Evolutionary conservation across 495 filamentous ascomycete genomes (phyloP).

Genomic region (Aspergillus asperescens): DNA sequence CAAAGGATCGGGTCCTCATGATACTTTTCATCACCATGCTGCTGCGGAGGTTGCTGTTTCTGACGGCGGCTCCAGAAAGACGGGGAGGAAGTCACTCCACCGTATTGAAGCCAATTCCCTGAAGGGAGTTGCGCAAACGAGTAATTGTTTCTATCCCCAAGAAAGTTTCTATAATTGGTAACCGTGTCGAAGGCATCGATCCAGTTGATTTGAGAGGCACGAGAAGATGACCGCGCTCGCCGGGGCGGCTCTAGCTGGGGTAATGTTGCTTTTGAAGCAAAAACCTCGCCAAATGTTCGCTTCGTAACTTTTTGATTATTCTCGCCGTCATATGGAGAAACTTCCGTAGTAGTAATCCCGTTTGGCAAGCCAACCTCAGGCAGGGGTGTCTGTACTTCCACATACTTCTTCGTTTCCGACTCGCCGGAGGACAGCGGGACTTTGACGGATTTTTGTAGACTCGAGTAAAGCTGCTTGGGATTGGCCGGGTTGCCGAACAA

Average conservation of each 20-base stretch:
- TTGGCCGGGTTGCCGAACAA: constrained; percentile 62
- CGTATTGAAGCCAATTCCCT: constrained; percentile 42
- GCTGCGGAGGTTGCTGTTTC: constrained; percentile 27
- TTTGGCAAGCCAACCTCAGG: constrained; percentile 64
- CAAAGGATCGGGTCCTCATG: constrained; percentile 32
- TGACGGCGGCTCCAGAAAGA: constrained; percentile 40
- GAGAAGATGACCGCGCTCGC: constrained; percentile 25
- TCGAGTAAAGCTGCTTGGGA: constrained; percentile 77
- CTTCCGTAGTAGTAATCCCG: constrained; percentile 64
- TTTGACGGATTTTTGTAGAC: constrained; percentile 55
- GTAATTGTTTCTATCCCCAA: constrained; percentile 39
- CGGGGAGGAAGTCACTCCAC: constrained; percentile 38
- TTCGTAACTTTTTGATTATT: constrained; percentile 35
- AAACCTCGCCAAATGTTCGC: constrained; percentile 74
- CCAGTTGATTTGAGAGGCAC: constrained; percentile 29
- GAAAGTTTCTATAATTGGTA: constrained; percentile 32
- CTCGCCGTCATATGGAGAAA: constrained; percentile 52
- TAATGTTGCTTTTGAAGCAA: constrained; percentile 63
- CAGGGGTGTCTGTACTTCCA: constrained; percentile 46
- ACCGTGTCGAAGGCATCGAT: constrained; percentile 41
- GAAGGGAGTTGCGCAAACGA: constrained; percentile 38
- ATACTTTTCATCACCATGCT: constrained; percentile 15
- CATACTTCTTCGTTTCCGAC: constrained; percentile 38
- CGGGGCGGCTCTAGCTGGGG: constrained; percentile 64
- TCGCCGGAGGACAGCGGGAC: constrained; percentile 34